phyloP scores from a whole-genome alignment of 257 asterid species.

The Solanum chiquidenum region DNA sequence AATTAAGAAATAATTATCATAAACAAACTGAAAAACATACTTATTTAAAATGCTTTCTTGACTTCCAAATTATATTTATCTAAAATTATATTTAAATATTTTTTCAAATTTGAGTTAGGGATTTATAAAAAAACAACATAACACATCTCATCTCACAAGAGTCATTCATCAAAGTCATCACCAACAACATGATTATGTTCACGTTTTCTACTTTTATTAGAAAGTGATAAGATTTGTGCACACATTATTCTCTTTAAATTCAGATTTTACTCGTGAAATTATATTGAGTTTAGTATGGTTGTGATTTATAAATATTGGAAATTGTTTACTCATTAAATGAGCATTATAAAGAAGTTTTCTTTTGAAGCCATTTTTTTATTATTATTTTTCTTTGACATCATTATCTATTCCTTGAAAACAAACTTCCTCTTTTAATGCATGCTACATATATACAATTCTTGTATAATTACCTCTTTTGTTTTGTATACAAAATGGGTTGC shows the following conservation, averaged over 20 bases:
- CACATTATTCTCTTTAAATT: too few relatives aligned
- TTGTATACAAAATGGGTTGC: background rate
- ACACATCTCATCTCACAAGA: too few relatives aligned
- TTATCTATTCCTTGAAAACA: background rate
- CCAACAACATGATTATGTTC: background rate
- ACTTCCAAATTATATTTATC: too few relatives aligned
- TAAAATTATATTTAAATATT: too few relatives aligned
- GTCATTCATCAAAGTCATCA: background rate
- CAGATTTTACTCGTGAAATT: background rate
- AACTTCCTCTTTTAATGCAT: background rate
- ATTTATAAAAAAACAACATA: too few relatives aligned
- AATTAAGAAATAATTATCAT: background rate
- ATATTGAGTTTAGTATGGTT: accelerated
- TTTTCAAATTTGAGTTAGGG: too few relatives aligned
- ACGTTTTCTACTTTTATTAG: background rate
- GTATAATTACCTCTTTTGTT: background rate
- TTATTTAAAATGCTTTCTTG: background rate
- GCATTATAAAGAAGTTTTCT: background rate
- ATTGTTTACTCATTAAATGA: background rate
- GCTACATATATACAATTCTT: background rate
- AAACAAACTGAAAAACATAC: background rate
- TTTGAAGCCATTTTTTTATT: background rate
- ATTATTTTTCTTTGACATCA: background rate
- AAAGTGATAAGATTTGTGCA: background rate
- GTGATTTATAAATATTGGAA: background rate